Conservation (phyloP, 176 grass and related monocot genomes). For the Hordeum marinum region DNA sequence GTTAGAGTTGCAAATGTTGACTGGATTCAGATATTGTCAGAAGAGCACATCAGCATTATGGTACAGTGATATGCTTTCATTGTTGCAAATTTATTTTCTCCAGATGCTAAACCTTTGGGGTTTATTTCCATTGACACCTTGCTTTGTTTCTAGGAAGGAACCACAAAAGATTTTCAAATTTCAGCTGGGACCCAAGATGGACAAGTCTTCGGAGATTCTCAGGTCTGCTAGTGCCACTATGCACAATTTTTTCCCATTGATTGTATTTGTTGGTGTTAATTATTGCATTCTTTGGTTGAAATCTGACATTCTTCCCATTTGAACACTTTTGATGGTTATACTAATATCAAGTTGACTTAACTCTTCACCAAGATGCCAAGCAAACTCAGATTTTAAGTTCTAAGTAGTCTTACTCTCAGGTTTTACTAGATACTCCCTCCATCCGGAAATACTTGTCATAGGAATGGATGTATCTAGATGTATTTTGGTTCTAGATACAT, state of each 20-base stretch:
- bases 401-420: neutral
- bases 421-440: neutral
- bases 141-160: conserved; percentile 75
- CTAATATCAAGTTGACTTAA: neutral
- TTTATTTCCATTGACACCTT: conserved; percentile 23
- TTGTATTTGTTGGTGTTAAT: conserved; percentile 6
- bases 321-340: neutral
- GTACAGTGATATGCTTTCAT: conserved; percentile 38
- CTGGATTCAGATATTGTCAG: conserved; percentile 83
- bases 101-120: conserved; percentile 14
- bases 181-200: conserved; percentile 83
- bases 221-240: conserved; percentile 43
- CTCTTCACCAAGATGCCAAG: neutral
- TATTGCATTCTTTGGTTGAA: neutral
- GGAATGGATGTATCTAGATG: too few relatives aligned
- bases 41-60: conserved; percentile 83
- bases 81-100: conserved; percentile 7
- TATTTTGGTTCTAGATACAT: too few relatives aligned
- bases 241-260: neutral
- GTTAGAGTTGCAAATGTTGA: conserved; percentile 85
- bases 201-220: conserved; percentile 68
- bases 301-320: neutral
- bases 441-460: too few relatives aligned
- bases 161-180: conserved; percentile 68
- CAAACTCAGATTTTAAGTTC: neutral